These are phyloP conservation scores for Diaporthe helianthi DNA, from an alignment of 2,329 filamentous ascomycete genomes.

Conservation along the genomic window DNA sequence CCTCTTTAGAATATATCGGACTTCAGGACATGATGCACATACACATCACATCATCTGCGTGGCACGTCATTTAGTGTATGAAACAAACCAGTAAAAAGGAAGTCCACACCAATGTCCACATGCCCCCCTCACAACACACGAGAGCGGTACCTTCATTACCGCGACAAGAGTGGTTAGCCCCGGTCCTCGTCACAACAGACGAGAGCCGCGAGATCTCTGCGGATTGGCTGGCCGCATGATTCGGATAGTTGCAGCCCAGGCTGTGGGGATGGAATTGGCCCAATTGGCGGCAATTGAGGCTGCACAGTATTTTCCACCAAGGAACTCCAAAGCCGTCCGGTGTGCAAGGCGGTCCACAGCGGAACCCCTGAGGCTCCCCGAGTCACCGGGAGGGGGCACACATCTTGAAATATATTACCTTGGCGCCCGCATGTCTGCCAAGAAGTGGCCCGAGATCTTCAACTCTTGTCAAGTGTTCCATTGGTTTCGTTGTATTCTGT, in stretches of 20 bases:
- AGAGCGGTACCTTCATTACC: slow-evolving; percentile 3
- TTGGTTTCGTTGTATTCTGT: neutral
- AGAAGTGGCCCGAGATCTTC: neutral
- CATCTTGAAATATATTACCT: slow-evolving; percentile 5
- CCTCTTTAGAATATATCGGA: neutral
- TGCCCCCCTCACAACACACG: neutral
- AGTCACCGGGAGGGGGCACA: slow-evolving; percentile 2
- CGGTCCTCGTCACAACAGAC: neutral
- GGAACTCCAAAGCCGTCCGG: slow-evolving; percentile 10
- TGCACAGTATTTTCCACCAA: slow-evolving; percentile 15
- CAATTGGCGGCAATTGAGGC: slow-evolving; percentile 20
- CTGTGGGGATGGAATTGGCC: neutral
- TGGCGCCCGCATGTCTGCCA: slow-evolving; percentile 10
- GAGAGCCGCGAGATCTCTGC: neutral
- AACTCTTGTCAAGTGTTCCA: neutral
- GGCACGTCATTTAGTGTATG: neutral
- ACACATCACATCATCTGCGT: neutral
- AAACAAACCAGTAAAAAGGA: slow-evolving; percentile 10
- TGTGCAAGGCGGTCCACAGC: neutral
- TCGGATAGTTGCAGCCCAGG: neutral
- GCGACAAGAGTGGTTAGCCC: slow-evolving; percentile 21
- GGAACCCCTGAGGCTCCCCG: neutral
- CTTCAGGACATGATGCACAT: neutral
- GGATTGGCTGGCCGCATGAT: neutral
- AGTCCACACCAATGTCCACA: neutral